Base-by-base conservation (phyloP, 441 rosid species). In the Metrosideros polymorpha region DNA sequence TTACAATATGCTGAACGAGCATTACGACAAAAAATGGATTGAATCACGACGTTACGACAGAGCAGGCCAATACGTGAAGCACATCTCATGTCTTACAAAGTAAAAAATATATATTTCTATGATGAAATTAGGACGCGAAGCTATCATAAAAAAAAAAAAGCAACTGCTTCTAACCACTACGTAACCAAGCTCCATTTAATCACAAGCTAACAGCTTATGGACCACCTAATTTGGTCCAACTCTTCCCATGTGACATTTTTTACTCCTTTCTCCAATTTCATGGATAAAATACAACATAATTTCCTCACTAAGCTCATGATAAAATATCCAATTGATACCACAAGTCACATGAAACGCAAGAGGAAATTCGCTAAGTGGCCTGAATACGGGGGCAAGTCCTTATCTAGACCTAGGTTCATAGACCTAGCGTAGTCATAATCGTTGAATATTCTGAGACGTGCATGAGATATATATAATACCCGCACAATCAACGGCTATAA, bases 111-210 rank as follows among this genome's bases (percentile, higher is more conserved):
- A 22, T 47, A 3, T 71, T 22, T 71, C 79, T 71, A 39, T 71
- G 5, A 1, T 71, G 79, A n/a, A 22, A 8, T 71, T 22, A 10
- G n/a, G 49, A 39, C 4, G 6, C 79, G n/a, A 6, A 71, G n/a
- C 79, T 39, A 12, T 71, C n/a, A 10, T 71, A n/a, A n/a, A n/a
- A n/a, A n/a, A 39, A 35, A 71, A 71, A 71, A 22, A n/a, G 79
- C 79, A 71, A 71, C 79, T 71, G 79, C 49, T 71, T 39, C 47
- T 22, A 71, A 71, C 79, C 79, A 71, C 79, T 71, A 71, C 79
- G 47, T 39, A 71, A 71, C 79, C 79, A 71, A 39, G 79, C 17
- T 1, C 79, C 22, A 9, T 71, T 39, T 47, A 47, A 39, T 71
- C 49, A 71, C 79, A 39, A 1, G 79, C 79, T 5, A 47, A 5